These are phyloP conservation scores for Powellomyces hirtus DNA, from an alignment of 192 early-diverging fungal species.

Conservation along the genomic window DNA sequence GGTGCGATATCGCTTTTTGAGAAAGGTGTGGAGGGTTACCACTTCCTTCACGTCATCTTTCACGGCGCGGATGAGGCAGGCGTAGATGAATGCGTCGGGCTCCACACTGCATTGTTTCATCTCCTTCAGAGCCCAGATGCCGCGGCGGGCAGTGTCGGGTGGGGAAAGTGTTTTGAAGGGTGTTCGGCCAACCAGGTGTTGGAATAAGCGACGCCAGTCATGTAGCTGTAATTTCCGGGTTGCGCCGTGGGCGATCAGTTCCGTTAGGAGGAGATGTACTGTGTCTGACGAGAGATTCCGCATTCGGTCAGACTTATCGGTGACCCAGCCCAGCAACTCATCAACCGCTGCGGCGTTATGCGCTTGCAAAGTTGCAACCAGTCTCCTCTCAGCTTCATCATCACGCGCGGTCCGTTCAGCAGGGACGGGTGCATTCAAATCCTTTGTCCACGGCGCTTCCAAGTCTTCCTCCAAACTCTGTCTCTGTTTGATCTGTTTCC, in stretches of 20 bases:
- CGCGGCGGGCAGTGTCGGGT: not conserved
- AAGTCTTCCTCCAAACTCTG: too few relatives aligned
- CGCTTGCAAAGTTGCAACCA: not conserved
- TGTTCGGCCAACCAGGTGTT: not conserved
- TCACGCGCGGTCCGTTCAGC: not conserved
- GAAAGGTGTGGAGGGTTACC: not conserved
- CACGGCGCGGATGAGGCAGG: slow-evolving; percentile 11
- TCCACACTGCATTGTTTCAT: slow-evolving; percentile 5
- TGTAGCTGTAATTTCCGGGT: not conserved
- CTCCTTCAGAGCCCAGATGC: not conserved
- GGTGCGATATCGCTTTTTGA: not conserved
- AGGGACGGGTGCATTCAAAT: not conserved
- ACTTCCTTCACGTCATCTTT: slow-evolving; percentile 22
- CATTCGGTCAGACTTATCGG: slow-evolving; percentile 5
- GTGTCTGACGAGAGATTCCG: slow-evolving; percentile 1
- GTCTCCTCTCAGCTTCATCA: not conserved
- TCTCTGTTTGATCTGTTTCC: too few relatives aligned
- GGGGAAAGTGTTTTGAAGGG: slow-evolving; percentile 1
- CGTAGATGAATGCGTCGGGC: slow-evolving; percentile 19
- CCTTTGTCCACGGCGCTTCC: not conserved
- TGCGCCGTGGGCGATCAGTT: not conserved
- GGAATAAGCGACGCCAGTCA: slow-evolving; percentile 25
- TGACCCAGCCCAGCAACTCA: not conserved
- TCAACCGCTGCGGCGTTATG: not conserved
- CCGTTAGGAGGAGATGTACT: not conserved